phyloP scores from a whole-genome alignment of 345 rosid genomes.

The Odontarrhena argentea region DNA sequence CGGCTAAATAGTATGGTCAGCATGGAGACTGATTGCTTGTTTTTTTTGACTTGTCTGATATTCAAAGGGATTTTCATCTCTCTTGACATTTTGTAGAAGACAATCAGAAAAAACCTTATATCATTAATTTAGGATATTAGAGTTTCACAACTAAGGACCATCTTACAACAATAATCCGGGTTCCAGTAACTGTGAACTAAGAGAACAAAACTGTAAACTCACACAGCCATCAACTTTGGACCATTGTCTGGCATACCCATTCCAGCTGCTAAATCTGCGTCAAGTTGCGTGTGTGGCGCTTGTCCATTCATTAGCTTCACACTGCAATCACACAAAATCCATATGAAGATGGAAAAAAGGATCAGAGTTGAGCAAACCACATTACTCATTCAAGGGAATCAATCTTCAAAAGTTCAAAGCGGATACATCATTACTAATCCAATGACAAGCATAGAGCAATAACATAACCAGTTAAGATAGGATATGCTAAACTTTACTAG shows the following conservation, averaged over 20 bases:
- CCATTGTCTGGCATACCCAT: slow-evolving; percentile 99
- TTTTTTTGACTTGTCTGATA: too few species aligned
- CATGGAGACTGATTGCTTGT: too few species aligned
- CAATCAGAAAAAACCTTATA: neutral
- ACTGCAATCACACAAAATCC: slow-evolving; percentile 45
- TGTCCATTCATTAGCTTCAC: slow-evolving; percentile 73
- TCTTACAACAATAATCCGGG: slow-evolving; percentile 16
- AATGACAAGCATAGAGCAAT: too few species aligned
- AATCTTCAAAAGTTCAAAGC: too few species aligned
- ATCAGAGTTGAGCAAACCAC: too few species aligned
- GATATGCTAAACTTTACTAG: too few species aligned
- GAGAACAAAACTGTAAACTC: slow-evolving; percentile 1
- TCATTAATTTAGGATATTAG: slow-evolving; percentile 4
- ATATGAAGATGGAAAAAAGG: too few species aligned
- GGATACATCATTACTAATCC: too few species aligned
- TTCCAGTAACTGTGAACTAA: neutral
- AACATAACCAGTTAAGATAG: too few species aligned
- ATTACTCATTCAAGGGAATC: too few species aligned
- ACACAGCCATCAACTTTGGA: slow-evolving; percentile 53
- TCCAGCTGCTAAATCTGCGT: slow-evolving; percentile 92
- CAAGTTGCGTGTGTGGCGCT: slow-evolving; percentile 90
- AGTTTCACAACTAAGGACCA: slow-evolving; percentile 1
- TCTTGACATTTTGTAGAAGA: neutral
- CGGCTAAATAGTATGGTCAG: too few species aligned
- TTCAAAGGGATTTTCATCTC: too few species aligned